Percentiles rank a stretch among this genome's conserved stretches.
Conservation (phyloP, 345 rosid genomes). For the Cardiospermum halicacabum region DNA sequence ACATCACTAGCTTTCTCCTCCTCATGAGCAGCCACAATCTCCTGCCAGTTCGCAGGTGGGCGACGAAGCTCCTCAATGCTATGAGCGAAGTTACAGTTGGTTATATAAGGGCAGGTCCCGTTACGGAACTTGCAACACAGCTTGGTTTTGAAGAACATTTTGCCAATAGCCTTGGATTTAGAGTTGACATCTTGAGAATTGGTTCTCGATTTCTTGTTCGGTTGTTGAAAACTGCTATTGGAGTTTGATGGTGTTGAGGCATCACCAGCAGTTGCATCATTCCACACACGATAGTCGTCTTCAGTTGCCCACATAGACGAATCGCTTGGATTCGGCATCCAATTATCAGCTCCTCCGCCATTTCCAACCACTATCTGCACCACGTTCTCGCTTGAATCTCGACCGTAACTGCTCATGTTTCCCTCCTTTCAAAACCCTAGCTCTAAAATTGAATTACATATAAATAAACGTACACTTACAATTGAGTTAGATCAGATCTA, state of each 20-base stretch:
- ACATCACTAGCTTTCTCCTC: slow-evolving; percentile 37
- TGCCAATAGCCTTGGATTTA: slow-evolving; percentile 59
- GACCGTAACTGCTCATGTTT: slow-evolving; percentile 50
- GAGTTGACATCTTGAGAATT: slow-evolving; percentile 45
- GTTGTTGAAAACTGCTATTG: slow-evolving; percentile 40
- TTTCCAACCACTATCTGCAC: slow-evolving; percentile 50
- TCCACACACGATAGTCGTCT: slow-evolving; percentile 78
- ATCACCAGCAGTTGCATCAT: slow-evolving; percentile 36
- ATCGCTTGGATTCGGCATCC: slow-evolving; percentile 57
- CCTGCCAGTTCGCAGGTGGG: slow-evolving; percentile 76
- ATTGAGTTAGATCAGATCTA: too few relatives aligned
- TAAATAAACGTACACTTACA: too few relatives aligned
- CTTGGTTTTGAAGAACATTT: slow-evolving; percentile 82
- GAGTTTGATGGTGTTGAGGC: slow-evolving; percentile 34
- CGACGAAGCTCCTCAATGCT: slow-evolving; percentile 85
- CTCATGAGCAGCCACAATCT: slow-evolving; percentile 63
- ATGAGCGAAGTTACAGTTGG: slow-evolving; percentile 85
- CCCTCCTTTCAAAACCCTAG: slow-evolving; percentile 36
- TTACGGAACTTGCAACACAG: slow-evolving; percentile 69
- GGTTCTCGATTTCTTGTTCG: slow-evolving; percentile 52
- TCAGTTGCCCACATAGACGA: slow-evolving; percentile 81
- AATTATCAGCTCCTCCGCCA: slow-evolving; percentile 48
- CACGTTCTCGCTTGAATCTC: slow-evolving; percentile 53
- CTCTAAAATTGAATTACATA: too few relatives aligned
- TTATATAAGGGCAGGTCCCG: slow-evolving; percentile 70